phyloP scores from a whole-genome alignment of 352 stramenopile species.

The Pythium scleroteichum region DNA sequence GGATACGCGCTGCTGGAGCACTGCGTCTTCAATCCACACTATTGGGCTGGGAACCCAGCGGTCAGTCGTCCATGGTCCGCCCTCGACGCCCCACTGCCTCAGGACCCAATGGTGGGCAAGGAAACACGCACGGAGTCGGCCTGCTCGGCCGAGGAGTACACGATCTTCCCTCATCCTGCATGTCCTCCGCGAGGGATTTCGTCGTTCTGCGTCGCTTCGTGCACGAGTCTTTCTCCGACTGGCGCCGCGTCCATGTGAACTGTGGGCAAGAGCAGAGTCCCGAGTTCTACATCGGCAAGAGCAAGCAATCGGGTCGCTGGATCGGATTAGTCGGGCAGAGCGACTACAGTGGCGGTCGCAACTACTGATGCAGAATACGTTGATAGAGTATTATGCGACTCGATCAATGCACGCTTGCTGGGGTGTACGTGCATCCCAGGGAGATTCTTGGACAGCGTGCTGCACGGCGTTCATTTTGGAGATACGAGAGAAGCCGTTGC shows the following conservation, averaged over 20 bases:
- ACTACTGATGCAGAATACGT: no score
- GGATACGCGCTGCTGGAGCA: conserved; percentile 1
- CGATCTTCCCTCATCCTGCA: not conserved
- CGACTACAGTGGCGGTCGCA: not conserved
- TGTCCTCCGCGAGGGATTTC: not conserved
- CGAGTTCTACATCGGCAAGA: conserved; percentile 15
- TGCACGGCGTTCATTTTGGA: no score
- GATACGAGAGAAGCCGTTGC: no score
- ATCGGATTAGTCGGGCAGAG: conserved; percentile 6
- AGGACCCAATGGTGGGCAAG: not conserved
- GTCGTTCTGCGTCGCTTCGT: not conserved
- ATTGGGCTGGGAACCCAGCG: not conserved
- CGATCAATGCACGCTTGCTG: no score
- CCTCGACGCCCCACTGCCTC: conserved; percentile 1
- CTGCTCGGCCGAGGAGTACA: not conserved
- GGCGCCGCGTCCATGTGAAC: conserved; percentile 5
- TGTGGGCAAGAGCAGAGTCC: not conserved
- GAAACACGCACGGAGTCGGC: not conserved
- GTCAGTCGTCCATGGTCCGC: conserved; percentile 4
- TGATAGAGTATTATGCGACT: no score
- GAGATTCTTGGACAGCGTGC: no score
- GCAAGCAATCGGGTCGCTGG: conserved; percentile 8
- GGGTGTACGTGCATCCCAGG: no score
- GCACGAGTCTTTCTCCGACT: conserved; percentile 2
- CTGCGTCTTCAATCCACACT: conserved; percentile 6